Evolutionary conservation across 2,329 filamentous ascomycete species (phyloP).

Genomic region (Raffaelea arxii): DNA sequence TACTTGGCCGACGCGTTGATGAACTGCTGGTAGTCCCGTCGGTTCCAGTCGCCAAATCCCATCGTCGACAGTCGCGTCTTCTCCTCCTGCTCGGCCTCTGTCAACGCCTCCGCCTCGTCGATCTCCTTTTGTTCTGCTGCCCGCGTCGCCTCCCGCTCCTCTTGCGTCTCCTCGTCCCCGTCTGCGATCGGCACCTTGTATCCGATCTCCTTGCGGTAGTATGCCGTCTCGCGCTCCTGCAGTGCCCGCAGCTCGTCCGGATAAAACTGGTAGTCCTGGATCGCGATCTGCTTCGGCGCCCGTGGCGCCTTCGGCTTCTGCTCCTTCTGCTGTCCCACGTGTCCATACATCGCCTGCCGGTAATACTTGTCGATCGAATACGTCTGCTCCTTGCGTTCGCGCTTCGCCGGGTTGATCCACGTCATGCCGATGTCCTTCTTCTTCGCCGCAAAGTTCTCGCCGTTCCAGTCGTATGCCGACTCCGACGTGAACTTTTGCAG

Average conservation of each 20-base stretch:
- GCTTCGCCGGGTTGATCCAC: constrained; percentile 98
- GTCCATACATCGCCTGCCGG: constrained; percentile 70
- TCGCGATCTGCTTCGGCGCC: constrained; percentile 81
- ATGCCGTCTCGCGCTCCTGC: constrained; percentile 93
- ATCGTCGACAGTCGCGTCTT: constrained; percentile 73
- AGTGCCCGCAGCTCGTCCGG: constrained; percentile 73
- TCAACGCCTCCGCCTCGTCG: constrained; percentile 79
- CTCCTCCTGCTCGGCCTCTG: constrained; percentile 79
- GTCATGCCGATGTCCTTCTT: constrained; percentile 82
- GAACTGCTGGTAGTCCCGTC: constrained; percentile 96
- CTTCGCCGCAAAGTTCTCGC: constrained; percentile 83
- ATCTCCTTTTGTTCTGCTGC: constrained; percentile 85
- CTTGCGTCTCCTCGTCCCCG: constrained; percentile 72
- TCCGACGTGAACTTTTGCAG: constrained; percentile 96
- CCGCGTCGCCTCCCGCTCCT: constrained; percentile 78
- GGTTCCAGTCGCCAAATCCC: constrained; percentile 92
- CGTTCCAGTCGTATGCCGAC: constrained; percentile 98
- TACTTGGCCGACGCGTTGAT: constrained; percentile 91
- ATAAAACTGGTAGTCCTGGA: constrained; percentile 98
- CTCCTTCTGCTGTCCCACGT: constrained; percentile 64
- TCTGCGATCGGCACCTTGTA: constrained; percentile 90
- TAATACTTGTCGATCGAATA: constrained; percentile 99
- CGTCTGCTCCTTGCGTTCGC: constrained; percentile 93
- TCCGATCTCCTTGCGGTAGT: constrained; percentile 88
- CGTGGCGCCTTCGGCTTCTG: constrained; percentile 96